A percentile compares a stretch with the other conserved stretches of the same genome.
Conservation (phyloP, 345 rosid genomes). For the Salix exigua region DNA sequence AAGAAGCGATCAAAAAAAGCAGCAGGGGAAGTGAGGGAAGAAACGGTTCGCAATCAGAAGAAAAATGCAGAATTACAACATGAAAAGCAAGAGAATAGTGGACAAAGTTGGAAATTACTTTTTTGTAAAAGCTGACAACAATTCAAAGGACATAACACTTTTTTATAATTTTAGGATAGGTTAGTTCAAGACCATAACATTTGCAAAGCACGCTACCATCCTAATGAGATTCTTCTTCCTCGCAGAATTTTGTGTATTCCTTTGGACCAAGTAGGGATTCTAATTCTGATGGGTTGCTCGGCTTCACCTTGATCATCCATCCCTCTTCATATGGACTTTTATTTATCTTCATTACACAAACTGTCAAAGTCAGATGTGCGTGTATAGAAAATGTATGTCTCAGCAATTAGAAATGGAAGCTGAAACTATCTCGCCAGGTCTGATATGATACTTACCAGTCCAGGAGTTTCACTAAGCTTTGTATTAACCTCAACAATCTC, state of each 20-base stretch:
- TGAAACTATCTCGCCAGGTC: not conserved
- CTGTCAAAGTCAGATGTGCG: not conserved
- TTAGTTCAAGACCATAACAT: not conserved
- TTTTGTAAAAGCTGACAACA: not conserved
- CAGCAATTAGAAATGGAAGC: not conserved
- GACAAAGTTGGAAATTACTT: not conserved
- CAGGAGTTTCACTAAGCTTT: slow-evolving; percentile 66
- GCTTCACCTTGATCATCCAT: slow-evolving; percentile 98
- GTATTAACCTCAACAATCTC: slow-evolving; percentile 75
- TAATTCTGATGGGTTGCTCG: slow-evolving; percentile 66
- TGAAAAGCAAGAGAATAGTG: not conserved
- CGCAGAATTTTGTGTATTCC: slow-evolving; percentile 82
- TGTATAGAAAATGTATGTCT: not conserved
- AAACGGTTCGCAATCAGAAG: not conserved
- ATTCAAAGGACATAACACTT: not conserved
- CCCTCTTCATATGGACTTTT: slow-evolving; percentile 86
- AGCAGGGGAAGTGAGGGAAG: not conserved
- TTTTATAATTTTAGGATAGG: not conserved
- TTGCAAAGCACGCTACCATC: not conserved
- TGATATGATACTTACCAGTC: slow-evolving; percentile 44
- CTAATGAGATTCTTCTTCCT: slow-evolving; percentile 94
- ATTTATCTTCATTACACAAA: slow-evolving; percentile 49
- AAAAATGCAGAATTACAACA: not conserved
- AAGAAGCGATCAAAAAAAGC: not conserved
- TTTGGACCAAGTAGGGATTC: slow-evolving; percentile 70